Evolutionary conservation across 495 filamentous ascomycete species (phyloP), one percentile per base, ranked within the genome.

Genomic region (Hypoxylon perforatum): DNA sequence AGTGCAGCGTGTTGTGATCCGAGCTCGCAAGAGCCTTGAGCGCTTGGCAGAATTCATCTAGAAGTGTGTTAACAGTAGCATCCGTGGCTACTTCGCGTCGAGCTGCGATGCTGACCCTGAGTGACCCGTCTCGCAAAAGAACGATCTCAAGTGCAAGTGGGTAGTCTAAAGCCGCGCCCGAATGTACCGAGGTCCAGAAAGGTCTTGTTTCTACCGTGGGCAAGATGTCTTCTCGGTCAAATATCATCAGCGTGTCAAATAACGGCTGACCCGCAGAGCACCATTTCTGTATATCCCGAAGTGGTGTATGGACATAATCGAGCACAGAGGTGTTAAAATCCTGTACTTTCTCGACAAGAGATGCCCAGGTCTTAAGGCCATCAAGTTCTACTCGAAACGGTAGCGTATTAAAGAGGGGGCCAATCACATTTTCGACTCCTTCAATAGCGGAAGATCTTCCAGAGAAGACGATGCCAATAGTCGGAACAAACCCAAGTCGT

Each of bases 401-500:
- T 0, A 97, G 80, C 0, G 94, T 97, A 75, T 97, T 98, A 82
- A 98, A 96, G 3, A 97, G 74, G 0, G 94, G 94, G 0, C 95
- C 95, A 52, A 94, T 85, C 7, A 90, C 84, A 8, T 81, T 76
- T 33, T 96, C 92, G 12, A 87, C 84, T 0, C 80, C 84, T 23
- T 89, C 83, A 17, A 89, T 72, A 21, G 89, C 83, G 1, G 96
- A 82, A 10, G 85, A 81, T 51, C 92, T 82, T 2, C 92, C 92
- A 15, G 91, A 91, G 1, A 90, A 83, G 18, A 95, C 82, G 5
- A 90, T 74, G 1, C 91, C 91, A 52, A 92, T 81, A 0, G 85
- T 82, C 5, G 75, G 75, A 11, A 70, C 68, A 5, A 60, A 35
- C 5, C 56, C 42, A 4, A 73, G 56, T 9, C 82, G 78, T 8